Evolutionary conservation across 129 eudicot genomes (phyloP).

Genomic region (sunflower (Helianthus annuus)): DNA sequence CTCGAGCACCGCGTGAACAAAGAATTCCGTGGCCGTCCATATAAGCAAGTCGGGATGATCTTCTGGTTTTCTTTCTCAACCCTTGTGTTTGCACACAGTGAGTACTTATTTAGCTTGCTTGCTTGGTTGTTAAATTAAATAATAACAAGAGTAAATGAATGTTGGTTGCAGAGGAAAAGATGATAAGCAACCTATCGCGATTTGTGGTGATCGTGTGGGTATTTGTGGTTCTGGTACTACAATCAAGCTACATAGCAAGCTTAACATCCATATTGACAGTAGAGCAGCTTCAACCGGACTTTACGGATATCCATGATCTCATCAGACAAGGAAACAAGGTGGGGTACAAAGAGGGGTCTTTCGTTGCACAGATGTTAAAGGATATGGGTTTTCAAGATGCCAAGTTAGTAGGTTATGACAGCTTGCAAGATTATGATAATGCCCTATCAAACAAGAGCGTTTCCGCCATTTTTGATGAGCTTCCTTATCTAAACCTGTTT

Average conservation of each 20-base stretch:
- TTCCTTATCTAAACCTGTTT: constrained; percentile 50
- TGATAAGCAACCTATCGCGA: constrained; percentile 50
- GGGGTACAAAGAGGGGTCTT: constrained; percentile 50
- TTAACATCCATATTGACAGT: constrained; percentile 58
- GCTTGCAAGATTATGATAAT: constrained; percentile 29
- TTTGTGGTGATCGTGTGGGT: constrained; percentile 44
- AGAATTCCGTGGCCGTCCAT: constrained; percentile 48
- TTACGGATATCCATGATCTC: constrained; percentile 43
- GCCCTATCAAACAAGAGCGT: constrained; percentile 53
- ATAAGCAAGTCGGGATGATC: constrained; percentile 53
- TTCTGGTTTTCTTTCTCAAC: constrained; percentile 64
- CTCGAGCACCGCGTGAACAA: constrained; percentile 51
- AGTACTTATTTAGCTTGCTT: constrained; percentile 19
- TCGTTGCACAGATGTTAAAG: constrained; percentile 26
- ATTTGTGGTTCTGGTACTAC: constrained; percentile 46
- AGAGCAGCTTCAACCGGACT: constrained; percentile 43
- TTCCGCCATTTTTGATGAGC: constrained; percentile 53
- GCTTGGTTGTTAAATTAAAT: not conserved
- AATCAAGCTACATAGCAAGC: constrained; percentile 54
- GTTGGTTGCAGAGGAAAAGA: constrained; percentile 47
- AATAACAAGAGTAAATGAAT: not conserved
- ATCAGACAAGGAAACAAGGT: constrained; percentile 38
- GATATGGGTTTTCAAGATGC: constrained; percentile 29
- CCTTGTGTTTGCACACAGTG: constrained; percentile 60
- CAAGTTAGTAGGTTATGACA: constrained; percentile 29